Evolutionary conservation across 1,284 basidiomycete genomes (phyloP).

Genomic region (Sutorius eximius): DNA sequence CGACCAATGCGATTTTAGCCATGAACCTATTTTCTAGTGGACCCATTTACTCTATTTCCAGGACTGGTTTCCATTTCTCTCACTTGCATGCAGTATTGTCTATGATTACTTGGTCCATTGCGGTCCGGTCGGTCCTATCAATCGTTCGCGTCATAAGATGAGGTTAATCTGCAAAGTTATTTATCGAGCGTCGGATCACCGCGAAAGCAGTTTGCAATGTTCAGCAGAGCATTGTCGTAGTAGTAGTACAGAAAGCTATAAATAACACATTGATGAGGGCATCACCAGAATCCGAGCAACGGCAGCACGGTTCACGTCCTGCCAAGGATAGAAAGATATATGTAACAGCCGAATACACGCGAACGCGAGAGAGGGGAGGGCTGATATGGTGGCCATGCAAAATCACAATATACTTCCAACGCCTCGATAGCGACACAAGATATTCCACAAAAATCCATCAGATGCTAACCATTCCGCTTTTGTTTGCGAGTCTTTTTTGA

Average conservation of each 20-base stretch:
- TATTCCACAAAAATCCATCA: constrained; percentile 30
- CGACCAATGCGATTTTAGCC: constrained; percentile 80
- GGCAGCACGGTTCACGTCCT: constrained; percentile 28
- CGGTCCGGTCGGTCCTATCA: constrained; percentile 2
- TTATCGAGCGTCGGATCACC: constrained; percentile 6
- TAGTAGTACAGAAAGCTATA: constrained; percentile 40
- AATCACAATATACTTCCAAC: constrained; percentile 35
- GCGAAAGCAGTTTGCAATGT: constrained; percentile 19
- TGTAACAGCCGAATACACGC: constrained; percentile 30
- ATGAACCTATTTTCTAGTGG: constrained; percentile 48
- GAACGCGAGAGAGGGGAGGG: not conserved
- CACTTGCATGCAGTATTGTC: constrained; percentile 20
- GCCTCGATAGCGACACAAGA: constrained; percentile 29
- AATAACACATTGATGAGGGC: constrained; percentile 36
- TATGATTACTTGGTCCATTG: constrained; percentile 9
- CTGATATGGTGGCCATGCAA: constrained; percentile 24
- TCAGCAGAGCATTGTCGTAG: constrained; percentile 25
- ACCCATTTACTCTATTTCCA: not conserved
- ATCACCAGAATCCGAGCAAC: constrained; percentile 34
- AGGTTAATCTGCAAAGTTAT: constrained; percentile 16
- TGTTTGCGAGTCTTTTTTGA: constrained; percentile 51
- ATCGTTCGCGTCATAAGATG: constrained; percentile 1
- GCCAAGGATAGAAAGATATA: constrained; percentile 34
- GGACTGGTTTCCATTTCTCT: not conserved
- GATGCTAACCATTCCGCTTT: constrained; percentile 38